Conservation (phyloP, 176 grass and related monocot genomes). For the Hordeum marinum region DNA sequence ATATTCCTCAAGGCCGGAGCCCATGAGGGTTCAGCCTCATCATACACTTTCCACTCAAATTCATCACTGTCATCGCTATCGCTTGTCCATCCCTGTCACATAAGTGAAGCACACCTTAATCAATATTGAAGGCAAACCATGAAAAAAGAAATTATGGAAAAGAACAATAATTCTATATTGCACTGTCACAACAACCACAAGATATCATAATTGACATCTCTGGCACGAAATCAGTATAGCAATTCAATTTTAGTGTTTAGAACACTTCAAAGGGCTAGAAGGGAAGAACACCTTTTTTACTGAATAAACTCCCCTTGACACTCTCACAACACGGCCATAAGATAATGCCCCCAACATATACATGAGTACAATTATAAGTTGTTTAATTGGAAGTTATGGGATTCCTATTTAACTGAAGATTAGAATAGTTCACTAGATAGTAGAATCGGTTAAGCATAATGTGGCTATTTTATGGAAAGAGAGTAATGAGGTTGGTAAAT, state of each 20-base stretch:
- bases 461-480: background rate
- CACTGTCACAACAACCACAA: background rate
- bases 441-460: too few relatives aligned
- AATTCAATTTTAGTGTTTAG: background rate
- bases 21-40: background rate
- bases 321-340: background rate
- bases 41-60: constrained; percentile 30
- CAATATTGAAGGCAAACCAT: background rate
- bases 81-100: constrained; percentile 32
- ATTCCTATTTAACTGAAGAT: background rate
- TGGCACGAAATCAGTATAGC: background rate
- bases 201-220: background rate
- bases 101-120: background rate
- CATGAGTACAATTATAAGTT: background rate
- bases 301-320: background rate
- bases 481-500: background rate
- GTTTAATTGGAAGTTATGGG: background rate
- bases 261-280: background rate
- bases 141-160: background rate
- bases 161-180: background rate
- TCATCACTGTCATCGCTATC: constrained; percentile 30
- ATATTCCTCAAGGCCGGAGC: background rate
- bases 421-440: background rate
- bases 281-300: background rate
- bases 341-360: background rate